Evolutionary conservation across 352 stramenopile genomes (phyloP), one percentile per base, ranked within the genome.

Genomic region (Phytopythium mirpurense): DNA sequence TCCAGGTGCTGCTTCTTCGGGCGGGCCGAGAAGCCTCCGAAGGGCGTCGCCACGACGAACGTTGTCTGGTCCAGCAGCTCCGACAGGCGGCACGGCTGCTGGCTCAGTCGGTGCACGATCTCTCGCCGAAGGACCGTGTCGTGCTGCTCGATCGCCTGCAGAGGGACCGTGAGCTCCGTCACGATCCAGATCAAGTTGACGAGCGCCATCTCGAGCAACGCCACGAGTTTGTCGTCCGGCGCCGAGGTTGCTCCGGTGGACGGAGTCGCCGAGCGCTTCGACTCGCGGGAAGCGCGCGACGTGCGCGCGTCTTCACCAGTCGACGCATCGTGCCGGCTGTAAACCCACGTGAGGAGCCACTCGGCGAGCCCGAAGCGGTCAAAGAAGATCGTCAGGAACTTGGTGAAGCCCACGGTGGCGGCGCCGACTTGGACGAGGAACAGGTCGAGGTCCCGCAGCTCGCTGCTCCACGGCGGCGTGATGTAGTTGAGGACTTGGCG

Each of bases 131-230:
- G 69, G 31, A 85, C 76, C 16, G 65, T 76, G 35, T 86, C 81
- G 32, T 60, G 62, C 32, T 75, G 62, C 36, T 90, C 65, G 50
- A 90, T 86, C 16, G 68, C 71, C 31, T 84, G 65, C 16, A 81
- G 63, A 5, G 80, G 75, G 3, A 78, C 73, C 9, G 83, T 88
- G 5, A 96, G 56, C 61, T 97, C 87, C 1, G 87, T 96, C 12
- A 89, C 60, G 41, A 96, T 79, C 80, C 86, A 93, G 49, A 94
- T 87, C 19, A 97, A 52, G 57, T 93, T 70, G 18, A 93, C 56
- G 27, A 97, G 58, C 14, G 83, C 83, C 24, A 85, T 74, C 58
- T 96, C 86, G 10, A 93, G 64, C 31, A 96, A 54, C 2, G 60
- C 65, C 2, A 83, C 61, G 15, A 89, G 59, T 44, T 91, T 92